Percentiles rank a stretch among this genome's conserved stretches.
Conservation (phyloP, 176 grass and related monocot genomes). For the Bothriochloa decipiens region DNA sequence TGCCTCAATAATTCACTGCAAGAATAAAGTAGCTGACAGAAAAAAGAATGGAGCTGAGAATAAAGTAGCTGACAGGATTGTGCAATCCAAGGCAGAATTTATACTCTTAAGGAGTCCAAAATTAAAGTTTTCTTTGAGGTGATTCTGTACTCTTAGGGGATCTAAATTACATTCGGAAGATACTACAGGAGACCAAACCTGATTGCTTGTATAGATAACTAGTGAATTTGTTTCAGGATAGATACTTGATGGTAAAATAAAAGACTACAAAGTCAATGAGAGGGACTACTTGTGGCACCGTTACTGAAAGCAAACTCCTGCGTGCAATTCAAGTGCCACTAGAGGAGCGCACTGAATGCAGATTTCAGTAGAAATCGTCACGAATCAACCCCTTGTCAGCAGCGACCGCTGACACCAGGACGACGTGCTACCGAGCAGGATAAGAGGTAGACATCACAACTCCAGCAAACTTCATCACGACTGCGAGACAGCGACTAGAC, state of each 20-base stretch:
- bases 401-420: background rate
- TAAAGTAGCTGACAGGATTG: slow-evolving; percentile 18
- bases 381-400: background rate
- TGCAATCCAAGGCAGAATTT: background rate
- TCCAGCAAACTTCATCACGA: no score
- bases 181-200: no score
- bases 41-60: background rate
- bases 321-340: background rate
- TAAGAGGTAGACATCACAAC: background rate
- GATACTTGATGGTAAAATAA: background rate
- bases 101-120: no score
- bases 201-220: no score
- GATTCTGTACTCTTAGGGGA: background rate
- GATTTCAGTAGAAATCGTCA: background rate
- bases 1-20: slow-evolving; percentile 14
- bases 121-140: background rate
- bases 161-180: background rate
- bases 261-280: background rate
- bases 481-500: background rate
- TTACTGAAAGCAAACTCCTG: background rate
- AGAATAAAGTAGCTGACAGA: slow-evolving; percentile 25
- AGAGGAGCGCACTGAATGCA: background rate
- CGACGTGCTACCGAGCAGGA: background rate
- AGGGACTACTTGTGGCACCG: background rate
- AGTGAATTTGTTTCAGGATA: background rate